phyloP scores from a whole-genome alignment of 163 green algal genomes.

The Chloroidium sp. region DNA sequence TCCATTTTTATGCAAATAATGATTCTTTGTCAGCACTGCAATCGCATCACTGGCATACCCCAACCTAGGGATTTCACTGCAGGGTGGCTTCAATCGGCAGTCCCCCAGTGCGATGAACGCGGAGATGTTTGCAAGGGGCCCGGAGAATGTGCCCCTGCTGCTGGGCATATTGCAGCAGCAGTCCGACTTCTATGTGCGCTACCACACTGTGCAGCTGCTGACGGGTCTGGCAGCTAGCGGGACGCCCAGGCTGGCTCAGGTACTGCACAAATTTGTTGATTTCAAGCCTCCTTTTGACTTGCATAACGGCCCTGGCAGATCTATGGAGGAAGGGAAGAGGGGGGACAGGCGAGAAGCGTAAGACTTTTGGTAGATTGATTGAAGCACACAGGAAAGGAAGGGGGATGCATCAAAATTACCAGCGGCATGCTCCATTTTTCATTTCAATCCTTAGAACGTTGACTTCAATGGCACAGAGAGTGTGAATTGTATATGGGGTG shows the following conservation, averaged over 20 bases:
- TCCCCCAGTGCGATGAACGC: constrained; percentile 47
- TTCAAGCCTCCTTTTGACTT: too few species aligned
- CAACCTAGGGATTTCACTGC: background rate
- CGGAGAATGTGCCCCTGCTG: constrained; percentile 55
- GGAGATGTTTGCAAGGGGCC: constrained; percentile 56
- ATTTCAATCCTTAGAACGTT: too few species aligned
- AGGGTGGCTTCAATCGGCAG: background rate
- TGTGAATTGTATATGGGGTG: too few species aligned
- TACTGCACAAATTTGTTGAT: too few species aligned
- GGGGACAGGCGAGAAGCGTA: too few species aligned
- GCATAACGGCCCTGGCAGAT: too few species aligned
- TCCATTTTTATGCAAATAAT: background rate
- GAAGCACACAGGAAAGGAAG: too few species aligned
- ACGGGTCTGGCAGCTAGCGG: constrained; percentile 44
- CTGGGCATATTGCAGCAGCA: constrained; percentile 58
- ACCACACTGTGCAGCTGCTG: constrained; percentile 75
- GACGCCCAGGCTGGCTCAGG: background rate
- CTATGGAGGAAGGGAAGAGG: too few species aligned
- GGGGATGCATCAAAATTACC: too few species aligned
- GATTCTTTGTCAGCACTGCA: background rate
- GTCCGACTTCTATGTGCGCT: constrained; percentile 81
- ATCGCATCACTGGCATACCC: background rate
- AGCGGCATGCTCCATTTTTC: too few species aligned
- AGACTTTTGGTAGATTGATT: too few species aligned
- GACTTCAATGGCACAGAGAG: too few species aligned